These are phyloP conservation scores for Thalassiosira hispida DNA, from an alignment of 352 stramenopile species.

Conservation along the genomic window DNA sequence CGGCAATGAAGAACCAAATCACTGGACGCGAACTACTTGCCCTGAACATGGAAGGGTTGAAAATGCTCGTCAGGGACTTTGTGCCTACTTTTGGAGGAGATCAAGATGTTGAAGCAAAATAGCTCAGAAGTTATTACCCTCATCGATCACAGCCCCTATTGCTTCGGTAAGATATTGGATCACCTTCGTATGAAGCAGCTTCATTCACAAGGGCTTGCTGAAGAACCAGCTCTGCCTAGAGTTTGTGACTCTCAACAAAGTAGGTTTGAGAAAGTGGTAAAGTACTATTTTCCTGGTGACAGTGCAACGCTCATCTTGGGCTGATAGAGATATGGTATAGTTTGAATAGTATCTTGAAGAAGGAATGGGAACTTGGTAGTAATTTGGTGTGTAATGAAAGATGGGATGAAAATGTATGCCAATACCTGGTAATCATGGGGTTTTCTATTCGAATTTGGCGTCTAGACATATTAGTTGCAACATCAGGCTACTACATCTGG, in stretches of 20 bases:
- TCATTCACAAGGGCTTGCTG: background rate
- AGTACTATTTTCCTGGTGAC: conserved; percentile 26
- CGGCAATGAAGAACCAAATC: conserved; percentile 8
- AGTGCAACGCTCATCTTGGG: conserved; percentile 14
- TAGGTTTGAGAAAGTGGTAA: conserved; percentile 22
- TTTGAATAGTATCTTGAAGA: too few species aligned
- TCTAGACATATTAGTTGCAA: too few species aligned
- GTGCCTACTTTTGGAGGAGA: conserved; percentile 6
- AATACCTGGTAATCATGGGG: too few species aligned
- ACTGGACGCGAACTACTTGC: conserved; percentile 14
- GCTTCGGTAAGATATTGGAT: conserved; percentile 36
- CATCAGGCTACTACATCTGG: too few species aligned
- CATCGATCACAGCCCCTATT: conserved; percentile 31
- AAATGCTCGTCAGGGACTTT: conserved; percentile 8
- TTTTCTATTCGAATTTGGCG: too few species aligned
- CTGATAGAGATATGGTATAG: too few species aligned
- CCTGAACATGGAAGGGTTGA: conserved; percentile 4
- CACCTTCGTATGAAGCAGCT: conserved; percentile 16
- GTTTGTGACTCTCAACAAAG: background rate
- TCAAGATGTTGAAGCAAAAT: background rate
- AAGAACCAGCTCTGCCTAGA: conserved; percentile 1
- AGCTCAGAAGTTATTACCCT: conserved; percentile 6
- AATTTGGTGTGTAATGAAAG: too few species aligned
- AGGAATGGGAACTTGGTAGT: too few species aligned
- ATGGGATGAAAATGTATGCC: too few species aligned